Evolutionary conservation across 2,329 filamentous ascomycete genomes (phyloP).

Genomic region (Cercospora sp.): DNA sequence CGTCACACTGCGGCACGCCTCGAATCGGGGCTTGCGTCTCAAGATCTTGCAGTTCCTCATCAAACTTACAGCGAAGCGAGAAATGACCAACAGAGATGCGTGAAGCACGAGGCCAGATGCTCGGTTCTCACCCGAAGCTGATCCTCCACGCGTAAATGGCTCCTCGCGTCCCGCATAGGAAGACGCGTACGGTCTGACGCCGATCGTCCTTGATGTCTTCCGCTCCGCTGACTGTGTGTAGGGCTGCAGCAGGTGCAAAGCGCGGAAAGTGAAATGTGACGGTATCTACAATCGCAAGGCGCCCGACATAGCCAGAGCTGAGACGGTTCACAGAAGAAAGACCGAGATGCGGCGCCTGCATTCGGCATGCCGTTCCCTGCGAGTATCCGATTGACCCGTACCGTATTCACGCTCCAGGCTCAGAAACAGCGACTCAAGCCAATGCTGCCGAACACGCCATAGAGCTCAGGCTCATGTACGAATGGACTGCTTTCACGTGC

Average conservation of each 20-base stretch:
- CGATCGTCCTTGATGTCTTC: background rate
- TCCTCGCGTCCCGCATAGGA: constrained; percentile 22
- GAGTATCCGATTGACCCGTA: constrained; percentile 25
- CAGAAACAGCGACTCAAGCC: background rate
- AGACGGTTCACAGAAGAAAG: constrained; percentile 9
- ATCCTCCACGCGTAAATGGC: constrained; percentile 7
- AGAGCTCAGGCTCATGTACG: constrained; percentile 24
- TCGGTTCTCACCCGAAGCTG: background rate
- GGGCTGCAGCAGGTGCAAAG: constrained; percentile 30
- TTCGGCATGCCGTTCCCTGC: constrained; percentile 28
- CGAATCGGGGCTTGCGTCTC: background rate
- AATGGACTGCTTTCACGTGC: constrained; percentile 25
- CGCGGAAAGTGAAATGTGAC: constrained; percentile 29
- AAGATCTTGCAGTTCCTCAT: background rate
- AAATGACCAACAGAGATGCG: background rate
- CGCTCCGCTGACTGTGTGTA: background rate
- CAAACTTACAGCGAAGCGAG: background rate
- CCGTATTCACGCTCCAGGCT: constrained; percentile 11
- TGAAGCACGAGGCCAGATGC: background rate
- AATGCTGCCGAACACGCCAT: constrained; percentile 16
- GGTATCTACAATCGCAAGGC: background rate
- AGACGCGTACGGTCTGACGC: constrained; percentile 21
- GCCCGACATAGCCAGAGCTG: background rate
- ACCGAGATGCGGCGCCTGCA: constrained; percentile 29
- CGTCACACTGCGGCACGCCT: background rate